Base-by-base conservation (phyloP, 345 rosid genomes). In the Hibiscus mutabilis region DNA sequence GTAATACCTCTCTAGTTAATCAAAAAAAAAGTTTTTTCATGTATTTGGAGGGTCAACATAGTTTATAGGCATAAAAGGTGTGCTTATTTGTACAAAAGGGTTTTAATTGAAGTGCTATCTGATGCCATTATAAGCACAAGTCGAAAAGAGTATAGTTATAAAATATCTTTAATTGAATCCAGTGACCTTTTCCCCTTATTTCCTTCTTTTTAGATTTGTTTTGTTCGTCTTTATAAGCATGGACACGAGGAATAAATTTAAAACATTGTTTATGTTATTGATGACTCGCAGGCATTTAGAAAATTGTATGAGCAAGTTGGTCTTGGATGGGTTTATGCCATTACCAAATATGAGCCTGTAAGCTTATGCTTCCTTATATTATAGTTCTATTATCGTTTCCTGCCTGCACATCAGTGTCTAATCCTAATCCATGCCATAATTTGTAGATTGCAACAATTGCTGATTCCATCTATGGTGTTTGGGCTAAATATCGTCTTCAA, bases 401-500 rank as follows among this genome's bases (percentile, higher is more conserved):
- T 19, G 9, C 24, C 1, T 35, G 60, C 16, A 66, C 53, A 40
- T 61, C 31, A 60, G 19, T 24, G 37, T 56, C 42, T 73, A 22
- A 55, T 1, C 27, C 13, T 51, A 51, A 19, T 1, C 27, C 65
- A 53, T 63, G 14, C 61, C 40, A 21, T 74, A 37, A 35, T 75
- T 73, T 76, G 70, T 82, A 91, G 97, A 74, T 93, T 69, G 94
- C 86, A 29, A 81, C 76, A 63, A 49, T 93, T 75, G 97, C 88
- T 64, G 94, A 88, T 73, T 85, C 87, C 24, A 79, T 93, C 35
- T 91, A 91, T 82, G 82, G 87, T 71, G 74, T 88, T 46, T 89
- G 98, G 97, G 97, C 97, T 62, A 91, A 89, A 58, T 89, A 88
- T 73, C 87, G 96, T 53, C 94, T 91, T 77, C 96, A 84, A 68